Evolutionary conservation across 1,284 basidiomycete species (phyloP).

Genomic region (Malassezia equina): DNA sequence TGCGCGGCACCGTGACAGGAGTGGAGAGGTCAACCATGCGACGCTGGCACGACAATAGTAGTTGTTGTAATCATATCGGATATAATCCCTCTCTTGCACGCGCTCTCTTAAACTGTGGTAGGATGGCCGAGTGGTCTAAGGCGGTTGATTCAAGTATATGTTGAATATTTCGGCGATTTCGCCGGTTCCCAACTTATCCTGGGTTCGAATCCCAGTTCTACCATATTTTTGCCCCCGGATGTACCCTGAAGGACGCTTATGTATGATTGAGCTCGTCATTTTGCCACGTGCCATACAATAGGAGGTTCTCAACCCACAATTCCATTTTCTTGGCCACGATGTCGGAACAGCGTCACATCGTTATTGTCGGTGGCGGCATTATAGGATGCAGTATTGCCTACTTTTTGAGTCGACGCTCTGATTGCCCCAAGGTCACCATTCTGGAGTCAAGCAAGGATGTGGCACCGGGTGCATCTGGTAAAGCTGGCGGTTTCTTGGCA

Average conservation of each 20-base stretch:
- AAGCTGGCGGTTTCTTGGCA: slow-evolving; percentile 83
- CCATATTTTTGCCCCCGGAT: neutral
- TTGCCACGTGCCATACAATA: neutral
- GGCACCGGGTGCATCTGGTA: slow-evolving; percentile 65
- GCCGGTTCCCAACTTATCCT: slow-evolving; percentile 19
- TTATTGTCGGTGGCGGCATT: slow-evolving; percentile 55
- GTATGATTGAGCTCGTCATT: neutral
- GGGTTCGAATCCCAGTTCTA: slow-evolving; percentile 24
- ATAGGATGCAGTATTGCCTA: slow-evolving; percentile 75
- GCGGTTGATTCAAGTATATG: slow-evolving; percentile 20
- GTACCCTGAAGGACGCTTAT: no score
- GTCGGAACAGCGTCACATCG: slow-evolving; percentile 24
- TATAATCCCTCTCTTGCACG: neutral
- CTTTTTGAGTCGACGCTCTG: slow-evolving; percentile 53
- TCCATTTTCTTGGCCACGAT: slow-evolving; percentile 8
- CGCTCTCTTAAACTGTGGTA: neutral
- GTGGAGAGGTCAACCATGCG: neutral
- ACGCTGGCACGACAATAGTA: no score
- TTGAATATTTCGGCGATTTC: slow-evolving; percentile 15
- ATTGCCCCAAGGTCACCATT: slow-evolving; percentile 50
- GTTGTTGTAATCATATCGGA: neutral
- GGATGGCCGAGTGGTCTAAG: slow-evolving; percentile 23
- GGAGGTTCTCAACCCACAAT: neutral
- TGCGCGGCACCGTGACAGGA: neutral
- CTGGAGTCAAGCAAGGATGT: slow-evolving; percentile 62